Base-by-base conservation (phyloP, 306 rosid species). In the Morella rubra region DNA sequence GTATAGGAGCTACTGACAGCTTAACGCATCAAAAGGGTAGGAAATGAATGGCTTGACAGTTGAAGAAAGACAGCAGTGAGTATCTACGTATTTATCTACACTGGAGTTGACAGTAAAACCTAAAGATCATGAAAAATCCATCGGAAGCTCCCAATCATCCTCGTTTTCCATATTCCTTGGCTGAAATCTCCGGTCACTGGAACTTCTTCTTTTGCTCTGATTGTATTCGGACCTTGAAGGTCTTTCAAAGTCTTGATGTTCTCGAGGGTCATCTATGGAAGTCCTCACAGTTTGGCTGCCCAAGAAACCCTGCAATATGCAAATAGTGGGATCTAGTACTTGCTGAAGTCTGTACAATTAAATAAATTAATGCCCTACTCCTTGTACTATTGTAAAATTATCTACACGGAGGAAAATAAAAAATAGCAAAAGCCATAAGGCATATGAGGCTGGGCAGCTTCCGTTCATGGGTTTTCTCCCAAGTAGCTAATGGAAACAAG, bases 121-220 rank as follows among this genome's bases (percentile, higher is more conserved):
- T 6, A 47, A 15, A 77, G 79, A 66, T 90, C 80, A 94, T 45
- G 92, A 81, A 81, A 85, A 94, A 80, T 94, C 98, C 92, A 87
- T 90, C 9, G 98, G 98, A 73, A 90, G 91, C 79, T 89, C 98
- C 97, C 90, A 89, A 64, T 94, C 89, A 79, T 90, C 96, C 44
- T 85, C 83, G 44, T 67, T 58, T 59, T 86, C 89, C 83, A 80
- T 86, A 52, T 84, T 84, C 81, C 81, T 86, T 52, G 22, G 74
- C 59, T 75, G 81, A 49, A 81, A 73, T 85, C 81, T 87, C 85
- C 81, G 86, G 67, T 83, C 73, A 58, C 91, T 82, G 37, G 50
- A 80, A 71, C 82, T 59, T 82, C 80, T 85, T 65, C 81, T 82
- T 68, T 73, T 76, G 70, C 83, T 84, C 81, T 88, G 76, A 71